These are phyloP conservation scores for Dactylellina haptotyla DNA, from an alignment of 2,329 filamentous ascomycete species.

Conservation along the genomic window DNA sequence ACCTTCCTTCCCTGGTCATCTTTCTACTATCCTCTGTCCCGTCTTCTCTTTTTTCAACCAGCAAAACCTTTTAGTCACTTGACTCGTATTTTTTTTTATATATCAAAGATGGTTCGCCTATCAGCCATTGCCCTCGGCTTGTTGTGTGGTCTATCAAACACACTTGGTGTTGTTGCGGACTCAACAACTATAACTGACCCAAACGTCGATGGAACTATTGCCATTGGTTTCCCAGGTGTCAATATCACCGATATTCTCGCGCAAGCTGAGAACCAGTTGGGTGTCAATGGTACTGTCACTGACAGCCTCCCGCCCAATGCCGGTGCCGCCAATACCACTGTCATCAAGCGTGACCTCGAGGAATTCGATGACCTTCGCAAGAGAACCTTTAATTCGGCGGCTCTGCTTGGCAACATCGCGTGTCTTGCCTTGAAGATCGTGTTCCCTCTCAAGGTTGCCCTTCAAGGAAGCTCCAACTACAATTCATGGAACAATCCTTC, in stretches of 20 bases:
- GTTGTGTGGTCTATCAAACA: constrained; percentile 30
- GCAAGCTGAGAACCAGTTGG: constrained; percentile 43
- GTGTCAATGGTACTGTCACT: constrained; percentile 44
- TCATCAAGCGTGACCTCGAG: constrained; percentile 11
- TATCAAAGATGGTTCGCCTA: constrained; percentile 48
- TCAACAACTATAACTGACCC: constrained; percentile 8
- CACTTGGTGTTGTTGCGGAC: constrained; percentile 29
- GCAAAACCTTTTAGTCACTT: too few species aligned
- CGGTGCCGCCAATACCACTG: neutral
- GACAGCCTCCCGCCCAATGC: constrained; percentile 24
- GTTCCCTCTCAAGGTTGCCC: constrained; percentile 9
- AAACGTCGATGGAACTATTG: constrained; percentile 15
- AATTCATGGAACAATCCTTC: constrained; percentile 35
- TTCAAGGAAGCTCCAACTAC: constrained; percentile 18
- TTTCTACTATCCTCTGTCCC: neutral
- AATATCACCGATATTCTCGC: constrained; percentile 42
- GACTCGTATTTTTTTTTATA: constrained; percentile 7
- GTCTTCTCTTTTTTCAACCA: neutral
- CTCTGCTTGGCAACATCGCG: neutral
- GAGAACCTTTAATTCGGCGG: neutral
- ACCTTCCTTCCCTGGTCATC: neutral
- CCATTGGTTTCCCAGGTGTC: constrained; percentile 20
- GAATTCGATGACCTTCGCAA: constrained; percentile 11
- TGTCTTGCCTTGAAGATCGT: constrained; percentile 16
- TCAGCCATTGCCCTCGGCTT: constrained; percentile 34